Evolutionary conservation across 371 early-diverging fungal species (phyloP), one percentile per base, ranked within the genome.

Genomic region (Syncephalastrum racemosum): DNA sequence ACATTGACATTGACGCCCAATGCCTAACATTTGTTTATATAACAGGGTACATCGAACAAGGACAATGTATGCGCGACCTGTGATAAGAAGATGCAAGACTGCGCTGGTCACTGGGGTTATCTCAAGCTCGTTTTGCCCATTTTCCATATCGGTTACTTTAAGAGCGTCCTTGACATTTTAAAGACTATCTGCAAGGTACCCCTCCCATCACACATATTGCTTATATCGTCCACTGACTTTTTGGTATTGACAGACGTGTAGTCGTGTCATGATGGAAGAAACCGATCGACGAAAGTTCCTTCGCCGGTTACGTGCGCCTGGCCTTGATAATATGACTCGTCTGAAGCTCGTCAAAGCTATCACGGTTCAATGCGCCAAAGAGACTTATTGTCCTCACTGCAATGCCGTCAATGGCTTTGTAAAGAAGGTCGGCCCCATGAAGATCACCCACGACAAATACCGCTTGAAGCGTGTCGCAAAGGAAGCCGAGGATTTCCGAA

Each of bases 51-150:
- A 5, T 88, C 96, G n/a, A 89, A 90, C 63, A 97, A 96, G 70
- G 68, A 74, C 14, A 82, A 77, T 12, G 68, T 72, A 1, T 99
- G 99, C 80, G 87, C 89, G 41, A 99, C 99, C 4, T 99, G 99
- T 71, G 90, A 90, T 10, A 86, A 91, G 67, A 81, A 78, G 51
- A 79, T 96, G 71, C 81, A 88, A 62, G 94, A 96, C 50, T 99
- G 99, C 77, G 88, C 93, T 45, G 99, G 99, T 31, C 99, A 99
- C 77, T 99, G 92, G 84, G 99, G 99, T 22, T 90, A 95, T 68
- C 83, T 99, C 36, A 89, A 93, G 47, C 84, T 99, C 7, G 88
- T 88, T 24, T 81, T 99, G 41, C 99, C 99, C 4, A 96, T 99
- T 14, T 99, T 97, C 69, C 99, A 99, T 66, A 90, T 95, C 68